Conservation (phyloP, 441 rosid genomes). For the Populus hybrid region DNA sequence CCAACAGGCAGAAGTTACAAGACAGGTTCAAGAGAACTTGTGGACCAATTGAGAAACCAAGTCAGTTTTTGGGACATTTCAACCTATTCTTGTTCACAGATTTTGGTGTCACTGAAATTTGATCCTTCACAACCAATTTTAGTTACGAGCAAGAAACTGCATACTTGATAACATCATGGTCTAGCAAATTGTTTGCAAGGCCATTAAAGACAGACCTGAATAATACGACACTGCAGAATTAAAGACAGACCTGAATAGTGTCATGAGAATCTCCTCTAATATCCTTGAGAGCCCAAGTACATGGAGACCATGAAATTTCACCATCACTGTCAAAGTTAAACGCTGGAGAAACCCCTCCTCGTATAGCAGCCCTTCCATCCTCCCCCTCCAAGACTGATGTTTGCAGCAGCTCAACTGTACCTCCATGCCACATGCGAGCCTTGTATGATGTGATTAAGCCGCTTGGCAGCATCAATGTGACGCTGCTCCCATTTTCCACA, state of each 20-base stretch:
- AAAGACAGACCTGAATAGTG: slow-evolving; percentile 41
- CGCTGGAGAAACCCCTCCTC: slow-evolving; percentile 70
- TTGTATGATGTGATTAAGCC: slow-evolving; percentile 83
- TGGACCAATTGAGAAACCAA: too few relatives aligned
- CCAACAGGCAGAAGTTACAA: neutral
- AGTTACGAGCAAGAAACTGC: neutral
- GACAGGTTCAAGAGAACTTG: neutral
- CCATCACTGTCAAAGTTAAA: slow-evolving; percentile 40
- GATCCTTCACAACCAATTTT: too few relatives aligned
- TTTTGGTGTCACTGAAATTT: too few relatives aligned
- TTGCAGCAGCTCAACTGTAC: slow-evolving; percentile 68
- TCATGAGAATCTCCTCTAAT: slow-evolving; percentile 60
- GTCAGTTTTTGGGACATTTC: too few relatives aligned
- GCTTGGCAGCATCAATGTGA: slow-evolving; percentile 59
- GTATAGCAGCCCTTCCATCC: slow-evolving; percentile 49
- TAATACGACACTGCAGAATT: neutral
- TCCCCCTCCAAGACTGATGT: slow-evolving; percentile 64
- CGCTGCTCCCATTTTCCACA: slow-evolving; percentile 62
- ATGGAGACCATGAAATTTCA: slow-evolving; percentile 46
- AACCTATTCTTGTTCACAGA: too few relatives aligned
- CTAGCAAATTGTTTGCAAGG: neutral
- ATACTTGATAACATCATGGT: neutral
- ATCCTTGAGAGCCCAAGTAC: slow-evolving; percentile 50
- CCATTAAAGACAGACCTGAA: neutral
- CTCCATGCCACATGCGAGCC: slow-evolving; percentile 81